phyloP scores from a whole-genome alignment of 75 land plant species.

The Selaginella tamariscina region DNA sequence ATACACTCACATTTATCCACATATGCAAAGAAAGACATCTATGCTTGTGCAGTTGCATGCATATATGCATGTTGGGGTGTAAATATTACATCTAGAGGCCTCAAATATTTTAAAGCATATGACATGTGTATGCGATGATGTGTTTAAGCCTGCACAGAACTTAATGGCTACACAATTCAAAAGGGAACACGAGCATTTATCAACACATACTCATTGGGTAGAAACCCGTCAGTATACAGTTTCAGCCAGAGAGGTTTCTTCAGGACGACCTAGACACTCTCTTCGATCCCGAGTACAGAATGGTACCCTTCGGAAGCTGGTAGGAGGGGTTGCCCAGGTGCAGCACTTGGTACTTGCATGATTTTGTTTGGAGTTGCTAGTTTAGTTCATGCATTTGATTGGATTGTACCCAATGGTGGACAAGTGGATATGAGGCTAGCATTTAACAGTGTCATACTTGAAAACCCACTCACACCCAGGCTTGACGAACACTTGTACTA shows the following conservation, averaged over 20 bases:
- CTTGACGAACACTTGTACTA: constrained; percentile 6
- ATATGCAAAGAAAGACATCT: too few species aligned
- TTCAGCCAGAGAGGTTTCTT: constrained; percentile 14
- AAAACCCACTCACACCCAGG: constrained; percentile 12
- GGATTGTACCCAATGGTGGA: constrained; percentile 13
- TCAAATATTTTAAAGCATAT: too few species aligned
- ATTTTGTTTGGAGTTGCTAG: constrained; percentile 20
- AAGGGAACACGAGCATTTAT: constrained; percentile 11
- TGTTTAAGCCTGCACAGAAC: too few species aligned
- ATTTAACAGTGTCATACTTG: constrained; percentile 9
- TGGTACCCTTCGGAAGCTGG: constrained; percentile 33
- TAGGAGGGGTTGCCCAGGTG: constrained; percentile 29
- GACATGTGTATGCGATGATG: too few species aligned
- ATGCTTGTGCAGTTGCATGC: too few species aligned
- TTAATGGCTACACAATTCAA: constrained; percentile 1
- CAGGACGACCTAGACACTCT: neutral
- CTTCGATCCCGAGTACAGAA: constrained; percentile 15
- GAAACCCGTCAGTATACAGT: constrained; percentile 8
- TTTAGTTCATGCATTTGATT: constrained; percentile 21
- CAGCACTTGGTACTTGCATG: constrained; percentile 16
- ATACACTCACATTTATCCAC: too few species aligned
- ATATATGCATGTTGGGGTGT: too few species aligned
- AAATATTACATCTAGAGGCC: too few species aligned
- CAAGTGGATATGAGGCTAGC: constrained; percentile 14
- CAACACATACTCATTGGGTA: constrained; percentile 16